Evolutionary conservation across 495 filamentous ascomycete species (phyloP).

Genomic region (Penicillium egyptiacum): DNA sequence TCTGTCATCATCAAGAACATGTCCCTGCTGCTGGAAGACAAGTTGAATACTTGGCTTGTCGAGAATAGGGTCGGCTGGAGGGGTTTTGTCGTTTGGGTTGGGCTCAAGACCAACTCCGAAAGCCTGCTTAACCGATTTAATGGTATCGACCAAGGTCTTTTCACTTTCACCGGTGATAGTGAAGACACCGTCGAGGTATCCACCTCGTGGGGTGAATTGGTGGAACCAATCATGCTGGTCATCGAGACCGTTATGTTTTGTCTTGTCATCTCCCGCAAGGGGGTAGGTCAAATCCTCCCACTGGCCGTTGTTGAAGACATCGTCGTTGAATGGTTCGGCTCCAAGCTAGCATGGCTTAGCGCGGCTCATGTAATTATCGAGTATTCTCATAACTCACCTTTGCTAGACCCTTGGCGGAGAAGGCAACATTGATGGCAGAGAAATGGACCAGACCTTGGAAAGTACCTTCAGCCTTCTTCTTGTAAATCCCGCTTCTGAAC

Average conservation of each 20-base stretch:
- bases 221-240: slow-evolving; percentile 6
- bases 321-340: background rate
- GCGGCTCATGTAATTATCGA: background rate
- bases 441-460: background rate
- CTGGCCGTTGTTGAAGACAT: slow-evolving; percentile 3
- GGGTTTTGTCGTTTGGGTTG: too few species aligned
- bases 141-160: background rate
- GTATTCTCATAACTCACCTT: background rate
- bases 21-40: background rate
- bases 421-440: slow-evolving; percentile 1
- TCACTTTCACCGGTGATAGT: background rate
- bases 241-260: slow-evolving; percentile 3
- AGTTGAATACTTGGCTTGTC: background rate
- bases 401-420: background rate
- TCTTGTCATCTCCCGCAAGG: background rate
- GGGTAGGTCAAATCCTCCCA: slow-evolving; percentile 1
- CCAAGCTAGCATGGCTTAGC: background rate
- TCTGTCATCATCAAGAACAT: background rate
- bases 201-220: background rate
- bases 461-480: background rate
- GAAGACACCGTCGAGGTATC: slow-evolving; percentile 3
- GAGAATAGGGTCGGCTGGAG: too few species aligned
- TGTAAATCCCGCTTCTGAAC: background rate
- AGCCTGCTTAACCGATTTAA: too few species aligned
- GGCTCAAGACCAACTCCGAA: too few species aligned